phyloP scores from a whole-genome alignment of 2,329 filamentous ascomycete genomes.

The Acephala macrosclerotiorum region DNA sequence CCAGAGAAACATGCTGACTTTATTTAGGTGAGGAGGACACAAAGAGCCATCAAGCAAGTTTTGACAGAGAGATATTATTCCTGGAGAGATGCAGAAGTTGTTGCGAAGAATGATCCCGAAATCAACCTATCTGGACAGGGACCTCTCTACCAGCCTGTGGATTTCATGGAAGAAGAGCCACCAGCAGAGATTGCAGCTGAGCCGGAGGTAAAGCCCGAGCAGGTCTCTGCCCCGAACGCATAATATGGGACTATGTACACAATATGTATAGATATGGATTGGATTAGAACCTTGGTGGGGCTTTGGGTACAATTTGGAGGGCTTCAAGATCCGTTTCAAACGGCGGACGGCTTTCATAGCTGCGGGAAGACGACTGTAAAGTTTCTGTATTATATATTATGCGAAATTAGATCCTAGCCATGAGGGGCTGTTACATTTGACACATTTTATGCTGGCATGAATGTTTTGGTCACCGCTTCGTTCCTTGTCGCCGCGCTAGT shows the following conservation, averaged over 20 bases:
- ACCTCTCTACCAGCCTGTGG: slow-evolving; percentile 38
- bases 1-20: slow-evolving; percentile 28
- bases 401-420: slow-evolving; percentile 3
- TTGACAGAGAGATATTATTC: slow-evolving; percentile 89
- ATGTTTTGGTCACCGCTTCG: slow-evolving; percentile 4
- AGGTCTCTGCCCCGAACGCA: slow-evolving; percentile 16
- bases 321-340: neutral
- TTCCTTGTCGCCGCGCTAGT: slow-evolving; percentile 18
- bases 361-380: slow-evolving; percentile 16
- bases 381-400: slow-evolving; percentile 22
- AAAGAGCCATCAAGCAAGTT: slow-evolving; percentile 82
- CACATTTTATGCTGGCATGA: slow-evolving; percentile 3
- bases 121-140: slow-evolving; percentile 55
- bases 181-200: slow-evolving; percentile 40
- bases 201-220: slow-evolving; percentile 26
- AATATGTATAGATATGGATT: slow-evolving; percentile 19
- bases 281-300: slow-evolving; percentile 15
- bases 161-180: slow-evolving; percentile 36
- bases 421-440: neutral
- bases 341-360: slow-evolving; percentile 8
- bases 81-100: slow-evolving; percentile 77
- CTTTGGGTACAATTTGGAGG: neutral
- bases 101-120: slow-evolving; percentile 72
- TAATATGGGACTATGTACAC: slow-evolving; percentile 16
- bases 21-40: slow-evolving; percentile 74